Evolutionary conservation across 805 yeast species (phyloP).

Genomic region (Wickerhamia fluorescens): DNA sequence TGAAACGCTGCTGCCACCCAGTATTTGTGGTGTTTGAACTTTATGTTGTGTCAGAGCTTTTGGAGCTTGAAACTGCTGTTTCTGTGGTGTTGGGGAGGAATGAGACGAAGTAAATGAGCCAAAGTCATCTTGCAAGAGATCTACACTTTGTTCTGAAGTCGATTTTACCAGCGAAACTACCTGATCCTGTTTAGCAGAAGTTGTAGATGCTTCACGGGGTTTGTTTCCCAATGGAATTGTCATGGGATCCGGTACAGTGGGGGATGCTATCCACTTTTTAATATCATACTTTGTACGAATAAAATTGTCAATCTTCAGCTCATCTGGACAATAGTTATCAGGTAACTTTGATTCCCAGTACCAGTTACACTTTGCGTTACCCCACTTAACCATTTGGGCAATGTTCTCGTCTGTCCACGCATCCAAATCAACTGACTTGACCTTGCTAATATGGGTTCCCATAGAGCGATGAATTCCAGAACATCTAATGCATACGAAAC

Average conservation of each 20-base stretch:
- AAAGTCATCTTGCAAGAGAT: too few species aligned
- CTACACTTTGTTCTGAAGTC: too few species aligned
- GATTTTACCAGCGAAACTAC: too few species aligned
- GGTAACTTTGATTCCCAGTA: slow-evolving; percentile 85
- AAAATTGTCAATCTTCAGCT: slow-evolving; percentile 77
- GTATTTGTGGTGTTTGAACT: slow-evolving; percentile 6
- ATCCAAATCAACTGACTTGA: slow-evolving; percentile 89
- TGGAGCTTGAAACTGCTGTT: slow-evolving; percentile 3
- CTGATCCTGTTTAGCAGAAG: too few species aligned
- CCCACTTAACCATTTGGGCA: slow-evolving; percentile 76
- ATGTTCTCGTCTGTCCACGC: slow-evolving; percentile 95
- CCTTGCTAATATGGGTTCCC: slow-evolving; percentile 93
- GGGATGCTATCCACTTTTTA: slow-evolving; percentile 74
- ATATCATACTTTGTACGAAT: slow-evolving; percentile 88
- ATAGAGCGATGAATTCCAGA: slow-evolving; percentile 92
- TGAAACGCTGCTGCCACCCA: slow-evolving; percentile 23
- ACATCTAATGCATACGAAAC: slow-evolving; percentile 88
- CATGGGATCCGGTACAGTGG: slow-evolving; percentile 54
- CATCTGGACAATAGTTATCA: slow-evolving; percentile 66
- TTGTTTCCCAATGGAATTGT: slow-evolving; percentile 18
- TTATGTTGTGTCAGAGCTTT: slow-evolving; percentile 4
- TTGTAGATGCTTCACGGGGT: too few species aligned
- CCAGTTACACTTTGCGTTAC: slow-evolving; percentile 68
- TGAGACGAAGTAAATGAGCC: slow-evolving; percentile 32
- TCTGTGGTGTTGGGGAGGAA: slow-evolving; percentile 13